Base-by-base conservation (phyloP, 2,329 filamentous ascomycete genomes). In the Didymella keratinophila region DNA sequence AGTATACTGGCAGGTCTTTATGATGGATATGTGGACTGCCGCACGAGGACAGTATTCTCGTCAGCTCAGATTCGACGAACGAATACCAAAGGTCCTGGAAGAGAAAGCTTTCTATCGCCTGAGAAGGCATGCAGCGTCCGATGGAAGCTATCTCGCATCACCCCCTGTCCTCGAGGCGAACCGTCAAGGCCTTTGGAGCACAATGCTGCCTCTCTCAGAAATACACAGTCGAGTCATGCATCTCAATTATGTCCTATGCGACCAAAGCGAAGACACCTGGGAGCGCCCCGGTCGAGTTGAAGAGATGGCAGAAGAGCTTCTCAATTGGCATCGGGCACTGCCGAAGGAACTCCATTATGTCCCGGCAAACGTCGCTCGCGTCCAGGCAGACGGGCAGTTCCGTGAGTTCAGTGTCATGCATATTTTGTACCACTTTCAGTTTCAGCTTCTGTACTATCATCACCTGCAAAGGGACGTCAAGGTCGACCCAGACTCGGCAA, bases 1-100 rank as follows among this genome's bases (percentile, higher is more conserved):
- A 56, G 46, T 56, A 11, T 56, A 46, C 20, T 56, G 53, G 46
- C 53, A 56, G n/a, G 46, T 41, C 41, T 56, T 41, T 30, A 50
- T 56, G 46, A 51, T 56, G 53, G 46, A 56, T 16, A 39, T 39
- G 27, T 56, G 53, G 53, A 21, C 44, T 3, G 47, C 46, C n/a
- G 12, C 53, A 10, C 46, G 46, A 16, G 39, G 21, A 45, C 53
- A 51, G 25, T 56, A 46, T 18, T 30, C 53, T 10, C 46, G 46
- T 43, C 53, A 56, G 21, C 46, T 56, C 11, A 41, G 53, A 3
- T n/a, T 14, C 30, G 53, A 56, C 32, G 28, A 47, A 12, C 14
- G 10, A 8, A 41, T 46, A 9, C 46, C 46, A 27, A 56, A 37
- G 20, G 50, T 56, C 7, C 12, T 56, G 18, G 53, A 56, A 34